phyloP scores from a whole-genome alignment of 495 filamentous ascomycete genomes.

The Recurvomyces mirabilis region DNA sequence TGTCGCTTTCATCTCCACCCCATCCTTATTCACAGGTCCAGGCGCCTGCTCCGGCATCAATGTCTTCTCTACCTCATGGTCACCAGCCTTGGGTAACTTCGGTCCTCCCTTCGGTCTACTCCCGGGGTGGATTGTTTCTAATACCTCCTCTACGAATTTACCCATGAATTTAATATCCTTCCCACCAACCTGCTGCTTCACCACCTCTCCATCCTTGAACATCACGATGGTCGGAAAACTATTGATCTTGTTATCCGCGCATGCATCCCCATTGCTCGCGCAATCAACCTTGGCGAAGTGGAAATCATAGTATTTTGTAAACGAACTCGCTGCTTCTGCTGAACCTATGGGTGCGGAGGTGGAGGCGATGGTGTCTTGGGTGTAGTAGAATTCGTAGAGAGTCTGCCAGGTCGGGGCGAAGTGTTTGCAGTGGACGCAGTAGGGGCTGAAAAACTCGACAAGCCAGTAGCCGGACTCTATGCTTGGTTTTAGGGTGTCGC shows the following conservation, averaged over 20 bases:
- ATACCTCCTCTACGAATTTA: slow-evolving; percentile 58
- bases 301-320: slow-evolving; percentile 73
- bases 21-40: slow-evolving; percentile 22
- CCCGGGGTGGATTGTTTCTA: slow-evolving; percentile 70
- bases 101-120: slow-evolving; percentile 55
- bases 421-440: slow-evolving; percentile 66
- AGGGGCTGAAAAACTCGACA: slow-evolving; percentile 66
- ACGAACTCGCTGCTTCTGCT: slow-evolving; percentile 46
- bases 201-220: slow-evolving; percentile 66
- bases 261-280: slow-evolving; percentile 63
- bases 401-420: slow-evolving; percentile 85
- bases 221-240: slow-evolving; percentile 67
- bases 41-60: slow-evolving; percentile 33
- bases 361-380: slow-evolving; percentile 58
- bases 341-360: slow-evolving; percentile 30
- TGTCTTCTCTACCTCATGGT: slow-evolving; percentile 36
- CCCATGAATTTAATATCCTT: slow-evolving; percentile 52
- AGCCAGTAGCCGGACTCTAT: slow-evolving; percentile 60
- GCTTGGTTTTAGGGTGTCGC: slow-evolving; percentile 43
- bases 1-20: slow-evolving; percentile 24
- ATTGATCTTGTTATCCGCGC: slow-evolving; percentile 49
- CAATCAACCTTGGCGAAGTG: slow-evolving; percentile 81
- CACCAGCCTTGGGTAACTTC: slow-evolving; percentile 51
- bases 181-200: slow-evolving; percentile 48
- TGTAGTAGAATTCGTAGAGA: slow-evolving; percentile 92